Conservation (phyloP, 345 rosid species). For the Camelina sativa region DNA sequence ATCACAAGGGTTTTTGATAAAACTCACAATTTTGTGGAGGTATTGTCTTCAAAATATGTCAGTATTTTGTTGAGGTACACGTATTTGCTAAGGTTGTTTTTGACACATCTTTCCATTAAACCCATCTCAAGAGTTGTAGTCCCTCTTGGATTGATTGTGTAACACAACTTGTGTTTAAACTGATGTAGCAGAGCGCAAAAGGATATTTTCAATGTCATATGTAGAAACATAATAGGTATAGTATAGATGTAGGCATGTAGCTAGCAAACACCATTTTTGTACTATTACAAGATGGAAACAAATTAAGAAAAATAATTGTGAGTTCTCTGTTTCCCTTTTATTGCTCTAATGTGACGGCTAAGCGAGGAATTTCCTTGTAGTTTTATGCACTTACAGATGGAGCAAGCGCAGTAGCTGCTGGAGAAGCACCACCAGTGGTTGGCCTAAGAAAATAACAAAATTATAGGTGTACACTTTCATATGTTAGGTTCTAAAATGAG, state of each 20-base stretch:
- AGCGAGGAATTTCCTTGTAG: neutral
- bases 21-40: too few species aligned
- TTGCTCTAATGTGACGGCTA: neutral
- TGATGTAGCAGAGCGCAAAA: constrained; percentile 3
- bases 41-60: too few species aligned
- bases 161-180: neutral
- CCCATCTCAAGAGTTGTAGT: constrained; percentile 29
- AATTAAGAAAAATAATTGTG: neutral
- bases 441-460: constrained; percentile 51
- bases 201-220: neutral
- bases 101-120: constrained; percentile 72
- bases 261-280: too few species aligned
- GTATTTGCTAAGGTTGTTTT: constrained; percentile 76
- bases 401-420: constrained; percentile 50
- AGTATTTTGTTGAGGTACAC: constrained; percentile 24
- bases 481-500: neutral
- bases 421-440: constrained; percentile 68
- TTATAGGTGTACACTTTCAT: neutral
- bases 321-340: constrained; percentile 26
- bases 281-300: constrained; percentile 5
- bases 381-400: constrained; percentile 27
- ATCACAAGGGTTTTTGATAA: too few species aligned
- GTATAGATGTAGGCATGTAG: neutral
- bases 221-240: constrained; percentile 3
- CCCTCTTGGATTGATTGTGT: constrained; percentile 5